Conservation (phyloP, 148 eudicot species). For the Rhododendron mucronatum region DNA sequence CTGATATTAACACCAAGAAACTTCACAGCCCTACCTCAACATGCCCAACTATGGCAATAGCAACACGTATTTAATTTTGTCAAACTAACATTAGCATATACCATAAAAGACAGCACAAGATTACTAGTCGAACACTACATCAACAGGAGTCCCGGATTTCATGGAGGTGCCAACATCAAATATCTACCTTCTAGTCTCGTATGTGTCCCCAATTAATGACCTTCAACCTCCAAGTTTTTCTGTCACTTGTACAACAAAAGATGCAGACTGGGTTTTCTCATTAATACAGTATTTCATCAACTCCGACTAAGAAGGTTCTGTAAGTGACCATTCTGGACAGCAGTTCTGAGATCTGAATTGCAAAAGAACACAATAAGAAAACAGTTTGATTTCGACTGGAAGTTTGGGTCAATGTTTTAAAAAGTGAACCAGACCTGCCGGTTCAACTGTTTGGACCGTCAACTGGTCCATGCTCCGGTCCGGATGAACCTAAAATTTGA, state of each 20-base stretch:
- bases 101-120: not conserved
- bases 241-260: not conserved
- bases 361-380: conserved; percentile 7
- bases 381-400: not conserved
- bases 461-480: too few relatives aligned
- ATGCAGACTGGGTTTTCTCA: not conserved
- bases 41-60: not conserved
- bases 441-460: not conserved
- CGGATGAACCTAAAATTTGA: too few relatives aligned
- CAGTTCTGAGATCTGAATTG: conserved; percentile 62
- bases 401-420: not conserved
- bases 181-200: not conserved
- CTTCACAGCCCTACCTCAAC: not conserved
- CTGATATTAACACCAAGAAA: not conserved
- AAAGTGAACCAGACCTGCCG: not conserved
- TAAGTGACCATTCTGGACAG: conserved; percentile 60
- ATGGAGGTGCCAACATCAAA: not conserved
- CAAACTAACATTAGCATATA: not conserved
- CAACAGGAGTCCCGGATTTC: not conserved
- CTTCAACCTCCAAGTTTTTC: not conserved
- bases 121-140: not conserved
- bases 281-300: conserved; percentile 21
- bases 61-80: not conserved
- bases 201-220: not conserved
- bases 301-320: conserved; percentile 56